These are phyloP conservation scores for Neurospora tetraspora DNA, from an alignment of 495 filamentous ascomycete genomes.

Conservation along the genomic window DNA sequence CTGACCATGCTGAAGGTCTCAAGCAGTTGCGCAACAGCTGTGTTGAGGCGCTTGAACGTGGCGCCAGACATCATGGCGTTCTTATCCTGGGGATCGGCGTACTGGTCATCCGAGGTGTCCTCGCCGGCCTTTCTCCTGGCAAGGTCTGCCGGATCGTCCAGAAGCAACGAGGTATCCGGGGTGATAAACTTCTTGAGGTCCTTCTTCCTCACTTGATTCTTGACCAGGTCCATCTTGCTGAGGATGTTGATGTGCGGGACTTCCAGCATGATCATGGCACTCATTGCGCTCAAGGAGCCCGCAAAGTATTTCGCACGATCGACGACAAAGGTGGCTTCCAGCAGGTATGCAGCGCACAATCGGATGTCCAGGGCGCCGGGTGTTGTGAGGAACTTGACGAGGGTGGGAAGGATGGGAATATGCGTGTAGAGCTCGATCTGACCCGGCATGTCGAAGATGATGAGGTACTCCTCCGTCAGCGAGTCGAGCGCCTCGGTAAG, in stretches of 20 bases:
- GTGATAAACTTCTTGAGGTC: constrained; percentile 82
- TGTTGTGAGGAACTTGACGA: constrained; percentile 71
- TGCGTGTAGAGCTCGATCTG: constrained; percentile 99
- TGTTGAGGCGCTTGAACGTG: constrained; percentile 69
- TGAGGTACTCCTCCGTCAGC: constrained; percentile 86
- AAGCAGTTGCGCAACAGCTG: constrained; percentile 77
- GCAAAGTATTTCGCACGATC: constrained; percentile 96
- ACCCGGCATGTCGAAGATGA: constrained; percentile 96
- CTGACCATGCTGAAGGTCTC: constrained; percentile 98
- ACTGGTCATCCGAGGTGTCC: constrained; percentile 27
- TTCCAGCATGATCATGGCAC: constrained; percentile 96
- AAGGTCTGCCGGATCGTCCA: constrained; percentile 54
- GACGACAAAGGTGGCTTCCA: constrained; percentile 89
- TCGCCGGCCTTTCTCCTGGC: constrained; percentile 30
- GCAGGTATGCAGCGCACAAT: constrained; percentile 88
- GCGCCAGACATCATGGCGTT: constrained; percentile 66
- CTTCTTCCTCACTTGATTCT: constrained; percentile 66
- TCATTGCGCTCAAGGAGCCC: constrained; percentile 91
- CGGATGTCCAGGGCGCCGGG: constrained; percentile 76
- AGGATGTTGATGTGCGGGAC: constrained; percentile 91
- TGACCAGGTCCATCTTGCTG: constrained; percentile 93
- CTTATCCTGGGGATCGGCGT: constrained; percentile 45
- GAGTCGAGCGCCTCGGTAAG: constrained; percentile 77
- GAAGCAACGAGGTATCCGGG: constrained; percentile 66
- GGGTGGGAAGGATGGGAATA: constrained; percentile 79